Percentiles rank a stretch among this genome's conserved stretches.
Conservation (phyloP, 768 basidiomycete species). For the Hysterangium stoloniferum region DNA sequence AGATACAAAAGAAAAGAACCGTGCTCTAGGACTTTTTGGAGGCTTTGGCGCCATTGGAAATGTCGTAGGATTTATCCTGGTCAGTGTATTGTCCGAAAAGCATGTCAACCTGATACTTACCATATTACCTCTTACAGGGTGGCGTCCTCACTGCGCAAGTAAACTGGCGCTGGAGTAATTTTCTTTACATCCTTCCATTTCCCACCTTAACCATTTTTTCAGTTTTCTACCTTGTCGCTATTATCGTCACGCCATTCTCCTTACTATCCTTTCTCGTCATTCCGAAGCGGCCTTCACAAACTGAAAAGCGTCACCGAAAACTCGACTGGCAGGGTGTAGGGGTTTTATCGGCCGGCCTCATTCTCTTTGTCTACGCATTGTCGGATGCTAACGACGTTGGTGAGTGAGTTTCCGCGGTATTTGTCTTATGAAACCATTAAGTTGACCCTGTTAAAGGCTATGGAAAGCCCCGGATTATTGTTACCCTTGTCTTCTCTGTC, state of each 20-base stretch:
- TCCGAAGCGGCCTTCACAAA: slow-evolving; percentile 20
- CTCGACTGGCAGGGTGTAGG: slow-evolving; percentile 10
- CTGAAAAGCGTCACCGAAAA: neutral
- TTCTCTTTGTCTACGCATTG: slow-evolving; percentile 5
- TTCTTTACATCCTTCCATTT: neutral
- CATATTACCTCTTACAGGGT: neutral
- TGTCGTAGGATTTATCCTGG: slow-evolving; percentile 20
- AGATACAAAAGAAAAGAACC: slow-evolving; percentile 37
- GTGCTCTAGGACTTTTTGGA: slow-evolving; percentile 40
- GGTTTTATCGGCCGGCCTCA: slow-evolving; percentile 1
- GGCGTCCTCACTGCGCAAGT: slow-evolving; percentile 6
- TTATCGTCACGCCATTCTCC: slow-evolving; percentile 30
- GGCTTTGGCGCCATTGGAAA: slow-evolving; percentile 40
- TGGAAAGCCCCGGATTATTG: slow-evolving; percentile 36
- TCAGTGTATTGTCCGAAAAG: neutral
- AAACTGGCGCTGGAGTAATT: slow-evolving; percentile 10
- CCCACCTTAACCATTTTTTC: neutral
- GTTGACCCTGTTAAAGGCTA: slow-evolving; percentile 30
- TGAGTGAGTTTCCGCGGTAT: neutral
- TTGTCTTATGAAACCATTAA: neutral
- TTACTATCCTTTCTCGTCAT: slow-evolving; percentile 27
- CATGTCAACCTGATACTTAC: neutral
- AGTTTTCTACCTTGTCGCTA: slow-evolving; percentile 41
- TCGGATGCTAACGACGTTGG: slow-evolving; percentile 7
- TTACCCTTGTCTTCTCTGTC: slow-evolving; percentile 39